These are phyloP conservation scores for Rhododendron simsii DNA, from an alignment of 148 eudicot genomes.

Conservation along the genomic window DNA sequence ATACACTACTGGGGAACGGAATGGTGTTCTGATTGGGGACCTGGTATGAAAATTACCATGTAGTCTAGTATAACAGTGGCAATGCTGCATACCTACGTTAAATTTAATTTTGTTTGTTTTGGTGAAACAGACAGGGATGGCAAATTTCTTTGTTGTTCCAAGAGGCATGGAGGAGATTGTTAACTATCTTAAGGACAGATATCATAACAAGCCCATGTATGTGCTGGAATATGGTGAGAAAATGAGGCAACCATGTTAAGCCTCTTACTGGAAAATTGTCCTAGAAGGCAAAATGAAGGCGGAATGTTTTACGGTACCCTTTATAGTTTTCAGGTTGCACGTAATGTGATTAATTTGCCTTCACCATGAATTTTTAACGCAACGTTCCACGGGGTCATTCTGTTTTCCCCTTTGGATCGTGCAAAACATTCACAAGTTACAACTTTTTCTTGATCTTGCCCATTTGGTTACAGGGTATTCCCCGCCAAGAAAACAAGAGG, in stretches of 20 bases:
- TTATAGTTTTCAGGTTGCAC: neutral
- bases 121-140: conserved; percentile 39
- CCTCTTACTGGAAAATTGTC: neutral
- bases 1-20: conserved; percentile 19
- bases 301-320: neutral
- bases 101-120: neutral
- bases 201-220: conserved; percentile 50
- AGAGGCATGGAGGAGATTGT: conserved; percentile 54
- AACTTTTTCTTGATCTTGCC: neutral
- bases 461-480: conserved; percentile 41
- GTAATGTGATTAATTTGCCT: neutral
- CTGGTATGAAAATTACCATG: conserved; percentile 24
- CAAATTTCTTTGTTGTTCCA: conserved; percentile 48
- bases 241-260: conserved; percentile 1
- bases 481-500: conserved; percentile 14
- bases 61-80: neutral
- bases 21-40: conserved; percentile 62
- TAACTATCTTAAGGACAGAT: conserved; percentile 40
- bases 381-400: neutral
- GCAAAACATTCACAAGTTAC: neutral
- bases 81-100: neutral
- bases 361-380: neutral
- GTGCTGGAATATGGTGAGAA: conserved; percentile 62
- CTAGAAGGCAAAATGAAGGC: neutral
- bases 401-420: neutral